These are phyloP conservation scores for Boletus fagicola DNA, from an alignment of 768 basidiomycete genomes.

Conservation along the genomic window DNA sequence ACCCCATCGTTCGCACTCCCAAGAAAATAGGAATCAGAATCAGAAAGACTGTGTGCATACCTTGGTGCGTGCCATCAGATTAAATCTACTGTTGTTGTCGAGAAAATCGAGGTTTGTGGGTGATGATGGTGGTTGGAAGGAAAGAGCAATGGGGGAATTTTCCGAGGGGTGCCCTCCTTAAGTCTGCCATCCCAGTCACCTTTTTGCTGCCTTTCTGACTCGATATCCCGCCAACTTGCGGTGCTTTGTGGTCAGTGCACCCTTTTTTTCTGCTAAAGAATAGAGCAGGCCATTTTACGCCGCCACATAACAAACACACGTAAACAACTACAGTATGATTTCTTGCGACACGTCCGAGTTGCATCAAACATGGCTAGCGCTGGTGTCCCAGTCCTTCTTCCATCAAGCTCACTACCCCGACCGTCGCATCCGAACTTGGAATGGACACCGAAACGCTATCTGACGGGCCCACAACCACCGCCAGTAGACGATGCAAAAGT, in stretches of 20 bases:
- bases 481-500: conserved; percentile 73
- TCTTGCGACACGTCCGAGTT: background rate
- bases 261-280: background rate
- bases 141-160: conserved; percentile 13
- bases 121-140: conserved; percentile 20
- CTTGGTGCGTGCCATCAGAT: conserved; percentile 72
- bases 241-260: conserved; percentile 32
- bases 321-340: background rate
- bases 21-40: background rate
- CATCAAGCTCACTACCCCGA: conserved; percentile 39
- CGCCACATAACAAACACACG: conserved; percentile 20
- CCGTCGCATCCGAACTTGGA: conserved; percentile 46
- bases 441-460: conserved; percentile 76
- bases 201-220: conserved; percentile 15
- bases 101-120: background rate
- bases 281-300: background rate
- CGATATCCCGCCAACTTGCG: conserved; percentile 15
- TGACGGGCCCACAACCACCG: conserved; percentile 71
- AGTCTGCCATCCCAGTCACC: conserved; percentile 1
- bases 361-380: conserved; percentile 14
- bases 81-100: background rate
- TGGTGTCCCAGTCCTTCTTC: conserved; percentile 55
- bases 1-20: background rate
- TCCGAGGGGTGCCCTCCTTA: conserved; percentile 12
- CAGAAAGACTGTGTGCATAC: conserved; percentile 11